A percentile compares a stretch with the other conserved stretches of the same genome.
These are phyloP conservation scores for Zelonia costaricensis DNA, from an alignment of 208 protist species.

Conservation along the genomic window DNA sequence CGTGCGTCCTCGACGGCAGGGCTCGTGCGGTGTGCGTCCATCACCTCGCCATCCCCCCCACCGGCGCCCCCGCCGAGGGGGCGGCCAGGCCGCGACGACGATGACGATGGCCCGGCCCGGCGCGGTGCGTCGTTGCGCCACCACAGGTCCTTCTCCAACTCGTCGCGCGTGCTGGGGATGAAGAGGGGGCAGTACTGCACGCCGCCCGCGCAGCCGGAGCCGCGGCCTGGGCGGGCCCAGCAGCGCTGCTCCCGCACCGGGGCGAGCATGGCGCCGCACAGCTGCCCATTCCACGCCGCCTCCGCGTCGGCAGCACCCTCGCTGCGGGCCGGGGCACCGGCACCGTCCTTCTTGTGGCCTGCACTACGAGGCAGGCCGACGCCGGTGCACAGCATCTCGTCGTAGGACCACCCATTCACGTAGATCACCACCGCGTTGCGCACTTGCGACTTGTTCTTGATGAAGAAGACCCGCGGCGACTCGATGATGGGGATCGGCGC, in stretches of 20 bases:
- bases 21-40: constrained; percentile 4
- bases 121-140: constrained; percentile 67
- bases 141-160: constrained; percentile 64
- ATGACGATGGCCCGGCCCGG: constrained; percentile 9
- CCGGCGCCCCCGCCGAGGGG: not conserved
- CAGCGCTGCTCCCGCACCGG: constrained; percentile 42
- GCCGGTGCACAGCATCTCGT: constrained; percentile 63
- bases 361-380: constrained; percentile 34
- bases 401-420: constrained; percentile 79
- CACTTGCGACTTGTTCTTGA: constrained; percentile 74
- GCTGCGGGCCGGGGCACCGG: not conserved
- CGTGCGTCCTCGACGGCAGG: not conserved
- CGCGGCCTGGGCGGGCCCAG: constrained; percentile 41
- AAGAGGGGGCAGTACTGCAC: constrained; percentile 65
- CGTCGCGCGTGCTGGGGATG: constrained; percentile 37
- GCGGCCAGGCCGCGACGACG: not conserved
- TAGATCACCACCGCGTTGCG: constrained; percentile 78
- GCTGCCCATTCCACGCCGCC: constrained; percentile 27
- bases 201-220: constrained; percentile 27
- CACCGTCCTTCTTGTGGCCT: too few species aligned
- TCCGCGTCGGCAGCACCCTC: not conserved
- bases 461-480: constrained; percentile 66
- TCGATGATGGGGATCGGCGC: constrained; percentile 69
- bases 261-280: constrained; percentile 41
- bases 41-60: not conserved